Percentiles rank a stretch among this genome's conserved stretches.
phyloP scores from a whole-genome alignment of 768 basidiomycete genomes.

The Asterophora parasitica region DNA sequence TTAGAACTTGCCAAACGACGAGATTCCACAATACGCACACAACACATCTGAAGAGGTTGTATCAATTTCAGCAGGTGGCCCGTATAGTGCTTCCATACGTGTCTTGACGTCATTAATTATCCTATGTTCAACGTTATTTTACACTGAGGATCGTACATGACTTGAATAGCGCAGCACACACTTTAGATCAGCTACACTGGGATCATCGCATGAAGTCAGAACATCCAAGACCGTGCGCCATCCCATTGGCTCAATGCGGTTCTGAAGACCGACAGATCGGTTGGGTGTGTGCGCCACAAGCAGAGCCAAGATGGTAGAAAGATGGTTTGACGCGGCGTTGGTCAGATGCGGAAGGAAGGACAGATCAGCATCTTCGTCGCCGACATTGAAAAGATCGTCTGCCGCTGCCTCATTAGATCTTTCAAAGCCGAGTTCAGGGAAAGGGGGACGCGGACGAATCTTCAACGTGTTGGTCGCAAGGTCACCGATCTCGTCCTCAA shows the following conservation, averaged over 20 bases:
- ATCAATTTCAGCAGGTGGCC: background rate
- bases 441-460: slow-evolving; percentile 13
- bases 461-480: slow-evolving; percentile 37
- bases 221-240: slow-evolving; percentile 64
- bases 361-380: slow-evolving; percentile 22
- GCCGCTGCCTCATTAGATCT: background rate
- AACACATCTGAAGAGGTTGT: slow-evolving; percentile 1
- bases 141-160: slow-evolving; percentile 4
- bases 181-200: slow-evolving; percentile 30
- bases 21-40: slow-evolving; percentile 9
- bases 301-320: slow-evolving; percentile 49
- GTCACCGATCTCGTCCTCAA: slow-evolving; percentile 62
- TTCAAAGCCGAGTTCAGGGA: slow-evolving; percentile 9
- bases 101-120: slow-evolving; percentile 17
- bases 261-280: slow-evolving; percentile 56
- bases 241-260: slow-evolving; percentile 53
- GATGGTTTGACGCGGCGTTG: slow-evolving; percentile 35
- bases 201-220: slow-evolving; percentile 37
- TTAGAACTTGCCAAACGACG: background rate
- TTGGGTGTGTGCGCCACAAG: slow-evolving; percentile 53
- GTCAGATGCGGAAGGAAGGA: slow-evolving; percentile 35
- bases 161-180: slow-evolving; percentile 21
- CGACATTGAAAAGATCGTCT: slow-evolving; percentile 10
- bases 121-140: slow-evolving; percentile 9
- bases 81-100: slow-evolving; percentile 17